Conservation (phyloP, 306 rosid species). For the Quillaja saponaria region DNA sequence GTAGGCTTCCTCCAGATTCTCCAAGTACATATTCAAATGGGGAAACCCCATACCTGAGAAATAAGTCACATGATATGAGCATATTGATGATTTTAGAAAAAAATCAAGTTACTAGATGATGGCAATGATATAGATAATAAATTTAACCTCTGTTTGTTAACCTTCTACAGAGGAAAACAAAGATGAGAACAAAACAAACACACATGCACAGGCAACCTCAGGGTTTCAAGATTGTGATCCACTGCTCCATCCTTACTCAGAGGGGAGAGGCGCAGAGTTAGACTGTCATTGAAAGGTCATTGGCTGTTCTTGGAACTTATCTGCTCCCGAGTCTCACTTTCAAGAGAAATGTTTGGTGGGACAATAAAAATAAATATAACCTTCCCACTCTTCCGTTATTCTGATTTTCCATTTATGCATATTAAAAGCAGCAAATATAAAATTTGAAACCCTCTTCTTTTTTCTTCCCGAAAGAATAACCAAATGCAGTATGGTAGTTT, state of each 20-base stretch:
- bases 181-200: no score
- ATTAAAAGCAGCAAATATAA: background rate
- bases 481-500: background rate
- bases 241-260: background rate
- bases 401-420: background rate
- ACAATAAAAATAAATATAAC: background rate
- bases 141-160: slow-evolving; percentile 5
- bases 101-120: background rate
- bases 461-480: background rate
- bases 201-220: background rate
- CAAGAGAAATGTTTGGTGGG: background rate
- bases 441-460: background rate
- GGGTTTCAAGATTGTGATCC: background rate
- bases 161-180: slow-evolving; percentile 6
- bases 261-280: background rate
- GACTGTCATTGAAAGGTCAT: background rate
- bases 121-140: slow-evolving; percentile 3
- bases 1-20: slow-evolving; percentile 97
- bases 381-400: background rate
- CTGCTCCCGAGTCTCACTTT: background rate
- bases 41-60: slow-evolving; percentile 84
- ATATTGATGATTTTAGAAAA: background rate
- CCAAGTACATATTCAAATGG: slow-evolving; percentile 98
- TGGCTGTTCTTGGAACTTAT: background rate
- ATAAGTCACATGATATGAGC: slow-evolving; percentile 21